A percentile compares a stretch with the other conserved stretches of the same genome.
phyloP scores from a whole-genome alignment of 805 yeast genomes.

The Brettanomyces nanus region DNA sequence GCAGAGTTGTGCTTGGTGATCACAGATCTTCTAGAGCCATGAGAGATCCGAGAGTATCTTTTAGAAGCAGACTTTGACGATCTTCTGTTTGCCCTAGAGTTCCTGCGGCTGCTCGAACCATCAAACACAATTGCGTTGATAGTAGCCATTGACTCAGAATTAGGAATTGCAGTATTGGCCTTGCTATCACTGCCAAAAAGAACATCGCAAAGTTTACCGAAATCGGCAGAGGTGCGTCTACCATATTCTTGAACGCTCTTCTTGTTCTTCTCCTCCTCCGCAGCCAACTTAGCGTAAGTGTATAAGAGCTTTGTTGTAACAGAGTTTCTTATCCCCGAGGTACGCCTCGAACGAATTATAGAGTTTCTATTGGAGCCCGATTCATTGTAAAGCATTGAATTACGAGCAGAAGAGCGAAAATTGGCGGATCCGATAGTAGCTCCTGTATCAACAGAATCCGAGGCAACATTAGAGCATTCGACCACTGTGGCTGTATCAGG shows the following conservation, averaged over 20 bases:
- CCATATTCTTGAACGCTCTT: conserved; percentile 65
- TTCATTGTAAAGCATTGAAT: background rate
- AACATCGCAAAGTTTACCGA: conserved; percentile 70
- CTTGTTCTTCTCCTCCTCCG: conserved; percentile 48
- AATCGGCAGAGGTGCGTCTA: conserved; percentile 68
- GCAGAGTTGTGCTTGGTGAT: conserved; percentile 10
- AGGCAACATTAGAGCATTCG: background rate
- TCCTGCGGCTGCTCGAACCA: conserved; percentile 1
- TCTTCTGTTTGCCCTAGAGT: conserved; percentile 12
- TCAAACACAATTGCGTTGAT: conserved; percentile 37
- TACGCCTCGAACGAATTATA: conserved; percentile 5
- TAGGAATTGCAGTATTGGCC: conserved; percentile 11
- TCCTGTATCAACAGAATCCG: background rate
- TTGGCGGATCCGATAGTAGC: background rate
- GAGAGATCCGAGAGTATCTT: background rate
- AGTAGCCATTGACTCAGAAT: conserved; percentile 40
- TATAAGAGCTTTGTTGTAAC: conserved; percentile 64
- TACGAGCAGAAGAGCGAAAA: background rate
- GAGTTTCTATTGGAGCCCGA: background rate
- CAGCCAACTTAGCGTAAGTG: conserved; percentile 63
- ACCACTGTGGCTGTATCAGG: background rate
- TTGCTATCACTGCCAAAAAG: conserved; percentile 61
- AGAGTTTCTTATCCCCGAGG: conserved; percentile 43
- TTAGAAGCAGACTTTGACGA: conserved; percentile 6
- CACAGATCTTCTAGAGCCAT: background rate